Evolutionary conservation across 1,284 basidiomycete species (phyloP), one percentile per base, ranked within the genome.

Genomic region (Abortiporus biennis): DNA sequence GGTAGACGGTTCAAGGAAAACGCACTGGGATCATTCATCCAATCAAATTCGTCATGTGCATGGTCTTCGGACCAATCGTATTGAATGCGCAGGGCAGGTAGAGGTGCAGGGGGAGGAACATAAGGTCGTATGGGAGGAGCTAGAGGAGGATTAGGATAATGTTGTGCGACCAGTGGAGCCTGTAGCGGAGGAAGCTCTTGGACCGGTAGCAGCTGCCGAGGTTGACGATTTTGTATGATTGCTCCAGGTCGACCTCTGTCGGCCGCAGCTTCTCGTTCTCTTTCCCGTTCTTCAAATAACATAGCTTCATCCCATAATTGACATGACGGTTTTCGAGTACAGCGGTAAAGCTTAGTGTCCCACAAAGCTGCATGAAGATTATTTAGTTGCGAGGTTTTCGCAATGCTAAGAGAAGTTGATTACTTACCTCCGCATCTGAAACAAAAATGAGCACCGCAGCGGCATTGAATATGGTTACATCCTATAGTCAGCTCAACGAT

Each of bases 301-400:
- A 64, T 63, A 11, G 64, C 56, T 37, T 69, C 66, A 40, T 69
- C 65, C 66, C 66, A 69, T 3, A 67, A 52, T 1, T 57, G 56
- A 45, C 67, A 69, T 2, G 63, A 53, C 1, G 66, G 65, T 13
- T 51, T 34, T n/a, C 65, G 55, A 13, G 58, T 59, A 45, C 66
- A 68, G 9, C 44, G 44, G 3, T 51, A 50, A 6, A 36, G 38
- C 8, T 29, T 38, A 6, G 44, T 52, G 35, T 58, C 54, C 58
- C 63, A 62, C 8, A 55, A 42, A 19, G 62, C 63, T 64, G 40
- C 3, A 24, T 5, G 13, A 1, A n/a, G 8, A n/a, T 25, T 22
- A 15, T 32, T 30, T 45, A 21, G 12, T 12, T 17, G 24, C 30
- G 9, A 34, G 17, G 20, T 6, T 38, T 20, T 13, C 12, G 20